Evolutionary conservation across 352 stramenopile genomes (phyloP), one percentile per base, ranked within the genome.

Genomic region (Phytophthora palmivora): DNA sequence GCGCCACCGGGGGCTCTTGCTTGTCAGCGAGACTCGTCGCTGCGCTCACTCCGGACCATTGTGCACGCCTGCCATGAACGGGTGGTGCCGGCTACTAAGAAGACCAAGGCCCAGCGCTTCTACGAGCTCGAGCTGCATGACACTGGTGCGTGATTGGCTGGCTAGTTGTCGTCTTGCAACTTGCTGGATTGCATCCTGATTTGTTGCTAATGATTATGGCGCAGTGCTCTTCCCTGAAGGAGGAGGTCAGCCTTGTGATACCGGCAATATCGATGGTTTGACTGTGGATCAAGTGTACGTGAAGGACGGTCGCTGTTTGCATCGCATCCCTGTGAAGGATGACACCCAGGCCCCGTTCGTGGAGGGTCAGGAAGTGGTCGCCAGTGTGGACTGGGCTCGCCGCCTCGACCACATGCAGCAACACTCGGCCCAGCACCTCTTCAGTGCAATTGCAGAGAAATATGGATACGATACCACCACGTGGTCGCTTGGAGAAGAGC

Each of bases 341-440:
- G 52, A 39, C 34, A 62, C 36, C 4, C 44, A 66, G 36, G 68
- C 59, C 3, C 44, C 73, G 14, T 80, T 94, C 19, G 37, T 64
- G 22, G 62, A 75, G 15, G 84, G 76, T 3, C 69, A 88, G 24
- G 61, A 76, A 16, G 82, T 96, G 14, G 46, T 74, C 26, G 78
- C 82, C 28, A 63, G 8, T 0, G 77, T 97, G 18, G 78, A 96
- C 63, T 96, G 88, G 88, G 58, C 53, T 32, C 82, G 89, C 11
- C 80, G 89, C 50, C 85, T 89, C 28, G 89, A 96, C 54, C 87
- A 96, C 70, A 96, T 96, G 87, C 84, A 91, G 63, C 88, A 96
- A 67, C 90, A 97, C 75, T 96, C 90, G 51, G 88, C 78, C 33
- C 90, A 97, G 67, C 90, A 97, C 52, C 60, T 97, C 32, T 77